Conservation (phyloP, 169 alveolate genomes). For the Fabrea salina region DNA sequence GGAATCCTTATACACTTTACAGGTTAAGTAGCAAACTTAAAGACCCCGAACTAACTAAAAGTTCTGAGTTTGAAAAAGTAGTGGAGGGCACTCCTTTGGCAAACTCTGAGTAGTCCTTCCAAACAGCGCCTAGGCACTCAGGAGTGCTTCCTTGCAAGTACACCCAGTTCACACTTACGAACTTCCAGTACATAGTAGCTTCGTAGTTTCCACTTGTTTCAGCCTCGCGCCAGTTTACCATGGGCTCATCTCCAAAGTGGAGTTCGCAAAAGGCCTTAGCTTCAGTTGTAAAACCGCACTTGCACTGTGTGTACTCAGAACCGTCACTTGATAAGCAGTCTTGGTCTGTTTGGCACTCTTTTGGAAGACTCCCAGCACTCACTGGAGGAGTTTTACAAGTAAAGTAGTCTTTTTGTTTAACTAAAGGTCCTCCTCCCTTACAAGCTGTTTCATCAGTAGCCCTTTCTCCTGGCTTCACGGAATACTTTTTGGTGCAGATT, state of each 20-base stretch:
- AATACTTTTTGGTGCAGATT: slow-evolving; percentile 11
- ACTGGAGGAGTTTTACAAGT: slow-evolving; percentile 8
- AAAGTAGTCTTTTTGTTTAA: slow-evolving; percentile 4
- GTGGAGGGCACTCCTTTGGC: background rate
- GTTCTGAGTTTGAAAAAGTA: background rate
- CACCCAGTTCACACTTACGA: background rate
- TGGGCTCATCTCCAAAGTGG: slow-evolving; percentile 30
- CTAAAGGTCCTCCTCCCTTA: slow-evolving; percentile 28
- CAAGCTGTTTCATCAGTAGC: slow-evolving; percentile 28
- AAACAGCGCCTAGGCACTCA: background rate
- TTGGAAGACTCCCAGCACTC: slow-evolving; percentile 4
- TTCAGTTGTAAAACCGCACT: slow-evolving; percentile 11
- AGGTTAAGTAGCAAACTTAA: background rate
- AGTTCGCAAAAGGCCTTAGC: background rate
- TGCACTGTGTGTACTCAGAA: background rate
- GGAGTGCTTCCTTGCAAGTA: slow-evolving; percentile 22
- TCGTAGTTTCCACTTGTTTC: background rate
- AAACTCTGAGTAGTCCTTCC: slow-evolving; percentile 15
- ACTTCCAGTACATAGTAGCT: background rate
- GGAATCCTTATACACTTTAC: no score
- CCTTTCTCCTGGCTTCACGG: slow-evolving; percentile 14
- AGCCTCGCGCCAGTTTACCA: slow-evolving; percentile 15
- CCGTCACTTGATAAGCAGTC: slow-evolving; percentile 20
- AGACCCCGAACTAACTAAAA: background rate
- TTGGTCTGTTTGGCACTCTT: background rate